phyloP scores from a whole-genome alignment of 78 protist species.

The Dictyostelium purpureum region DNA sequence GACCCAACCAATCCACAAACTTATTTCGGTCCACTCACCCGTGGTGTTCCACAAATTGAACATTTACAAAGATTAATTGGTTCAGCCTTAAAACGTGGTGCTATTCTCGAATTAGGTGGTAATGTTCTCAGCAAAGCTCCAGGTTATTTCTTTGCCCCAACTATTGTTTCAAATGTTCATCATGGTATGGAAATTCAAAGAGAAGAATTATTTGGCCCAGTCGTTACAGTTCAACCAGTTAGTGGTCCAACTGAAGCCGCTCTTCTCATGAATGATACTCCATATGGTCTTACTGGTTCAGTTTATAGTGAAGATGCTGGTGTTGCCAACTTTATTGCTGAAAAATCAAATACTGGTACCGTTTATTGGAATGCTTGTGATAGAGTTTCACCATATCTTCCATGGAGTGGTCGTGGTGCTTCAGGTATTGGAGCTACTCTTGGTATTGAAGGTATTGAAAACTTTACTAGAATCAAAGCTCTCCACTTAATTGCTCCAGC shows the following conservation, averaged over 20 bases:
- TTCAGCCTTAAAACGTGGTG: constrained; percentile 61
- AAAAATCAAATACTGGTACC: constrained; percentile 68
- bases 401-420: constrained; percentile 77
- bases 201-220: constrained; percentile 73
- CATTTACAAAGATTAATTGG: constrained; percentile 38
- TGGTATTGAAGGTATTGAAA: constrained; percentile 69
- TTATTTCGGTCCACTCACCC: constrained; percentile 80
- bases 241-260: constrained; percentile 52
- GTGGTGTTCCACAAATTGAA: constrained; percentile 64
- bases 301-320: constrained; percentile 16
- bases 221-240: constrained; percentile 72
- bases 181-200: constrained; percentile 68
- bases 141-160: constrained; percentile 80
- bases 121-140: constrained; percentile 38
- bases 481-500: constrained; percentile 38
- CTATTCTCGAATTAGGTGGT: constrained; percentile 74
- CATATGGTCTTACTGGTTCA: constrained; percentile 66
- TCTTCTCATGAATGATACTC: constrained; percentile 68
- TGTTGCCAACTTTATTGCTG: constrained; percentile 44
- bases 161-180: constrained; percentile 57
- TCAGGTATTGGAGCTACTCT: constrained; percentile 75
- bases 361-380: constrained; percentile 84
- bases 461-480: constrained; percentile 59
- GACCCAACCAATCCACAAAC: constrained; percentile 75
- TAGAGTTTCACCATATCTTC: constrained; percentile 70